Evolutionary conservation across 768 basidiomycete genomes (phyloP).

Genomic region (Phaeotremella skinneri): DNA sequence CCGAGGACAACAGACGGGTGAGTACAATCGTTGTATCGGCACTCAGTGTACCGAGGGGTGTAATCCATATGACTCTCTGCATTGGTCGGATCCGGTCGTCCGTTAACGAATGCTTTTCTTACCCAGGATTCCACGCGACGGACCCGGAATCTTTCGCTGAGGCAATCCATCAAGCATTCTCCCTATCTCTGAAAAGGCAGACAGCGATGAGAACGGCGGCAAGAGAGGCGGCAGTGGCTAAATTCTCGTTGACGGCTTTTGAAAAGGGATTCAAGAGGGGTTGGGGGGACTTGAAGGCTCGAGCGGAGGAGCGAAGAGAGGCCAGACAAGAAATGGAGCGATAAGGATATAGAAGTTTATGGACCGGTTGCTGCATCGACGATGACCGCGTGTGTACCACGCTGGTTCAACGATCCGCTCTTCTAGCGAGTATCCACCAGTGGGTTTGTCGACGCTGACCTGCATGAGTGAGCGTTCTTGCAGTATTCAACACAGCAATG

Average conservation of each 20-base stretch:
- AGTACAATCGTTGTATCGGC: constrained; percentile 4
- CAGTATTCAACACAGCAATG: too few species aligned
- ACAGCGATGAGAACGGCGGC: constrained; percentile 67
- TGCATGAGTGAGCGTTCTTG: too few species aligned
- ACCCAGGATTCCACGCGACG: constrained; percentile 74
- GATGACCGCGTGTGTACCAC: too few species aligned
- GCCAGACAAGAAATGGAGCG: constrained; percentile 1
- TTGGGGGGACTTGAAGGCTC: constrained; percentile 33
- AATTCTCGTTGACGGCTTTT: constrained; percentile 76
- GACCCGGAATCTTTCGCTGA: constrained; percentile 65
- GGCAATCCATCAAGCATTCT: constrained; percentile 64
- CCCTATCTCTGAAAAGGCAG: constrained; percentile 60
- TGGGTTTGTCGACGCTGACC: too few species aligned
- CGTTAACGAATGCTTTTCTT: neutral
- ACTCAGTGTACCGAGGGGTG: too few species aligned
- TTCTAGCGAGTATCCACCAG: too few species aligned
- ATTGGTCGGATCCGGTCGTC: too few species aligned
- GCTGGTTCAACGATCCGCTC: too few species aligned
- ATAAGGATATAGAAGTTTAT: constrained; percentile 4
- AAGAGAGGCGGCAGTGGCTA: constrained; percentile 65
- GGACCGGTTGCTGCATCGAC: too few species aligned
- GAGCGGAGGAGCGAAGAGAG: constrained; percentile 12
- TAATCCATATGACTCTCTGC: too few species aligned
- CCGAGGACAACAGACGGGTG: constrained; percentile 68
- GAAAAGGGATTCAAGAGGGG: constrained; percentile 59